Conservation (phyloP, 352 stramenopile species). For the Phytopythium helicoides region DNA sequence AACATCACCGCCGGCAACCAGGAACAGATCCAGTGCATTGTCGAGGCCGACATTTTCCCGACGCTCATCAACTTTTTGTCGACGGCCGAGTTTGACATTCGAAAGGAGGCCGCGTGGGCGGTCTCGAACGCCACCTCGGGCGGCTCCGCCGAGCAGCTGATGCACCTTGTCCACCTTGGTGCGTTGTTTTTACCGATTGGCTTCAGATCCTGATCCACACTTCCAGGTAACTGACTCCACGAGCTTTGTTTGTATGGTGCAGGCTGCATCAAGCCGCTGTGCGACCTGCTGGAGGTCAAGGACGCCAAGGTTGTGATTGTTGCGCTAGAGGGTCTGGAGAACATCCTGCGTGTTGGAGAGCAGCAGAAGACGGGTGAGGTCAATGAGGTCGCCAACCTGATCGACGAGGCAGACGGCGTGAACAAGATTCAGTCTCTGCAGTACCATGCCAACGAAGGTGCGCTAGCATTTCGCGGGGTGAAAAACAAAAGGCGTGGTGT, state of each 20-base stretch:
- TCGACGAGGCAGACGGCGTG: constrained; percentile 96
- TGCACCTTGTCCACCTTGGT: constrained; percentile 95
- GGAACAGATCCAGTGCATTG: constrained; percentile 98
- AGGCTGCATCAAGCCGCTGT: constrained; percentile 97
- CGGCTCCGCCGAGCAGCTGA: constrained; percentile 94
- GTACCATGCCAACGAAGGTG: constrained; percentile 97
- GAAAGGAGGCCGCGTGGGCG: constrained; percentile 98
- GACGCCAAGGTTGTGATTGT: constrained; percentile 99
- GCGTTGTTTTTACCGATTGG: constrained; percentile 10
- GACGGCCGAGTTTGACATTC: constrained; percentile 98
- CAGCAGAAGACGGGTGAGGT: constrained; percentile 68
- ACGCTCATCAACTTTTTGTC: constrained; percentile 96
- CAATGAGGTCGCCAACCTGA: constrained; percentile 94
- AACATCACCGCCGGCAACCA: constrained; percentile 99
- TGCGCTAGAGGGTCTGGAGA: constrained; percentile 98
- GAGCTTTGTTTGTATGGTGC: constrained; percentile 1
- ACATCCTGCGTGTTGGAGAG: constrained; percentile 96
- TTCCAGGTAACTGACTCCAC: no score
- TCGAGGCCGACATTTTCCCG: constrained; percentile 97
- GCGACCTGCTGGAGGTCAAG: constrained; percentile 94
- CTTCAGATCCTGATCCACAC: no score
- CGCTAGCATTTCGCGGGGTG: constrained; percentile 47
- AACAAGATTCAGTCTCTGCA: constrained; percentile 98
- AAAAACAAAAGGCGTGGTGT: no score
- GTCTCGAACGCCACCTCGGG: constrained; percentile 98